These are phyloP conservation scores for Blastocrithidia nonstop DNA, from an alignment of 208 protist genomes.

Conservation along the genomic window DNA sequence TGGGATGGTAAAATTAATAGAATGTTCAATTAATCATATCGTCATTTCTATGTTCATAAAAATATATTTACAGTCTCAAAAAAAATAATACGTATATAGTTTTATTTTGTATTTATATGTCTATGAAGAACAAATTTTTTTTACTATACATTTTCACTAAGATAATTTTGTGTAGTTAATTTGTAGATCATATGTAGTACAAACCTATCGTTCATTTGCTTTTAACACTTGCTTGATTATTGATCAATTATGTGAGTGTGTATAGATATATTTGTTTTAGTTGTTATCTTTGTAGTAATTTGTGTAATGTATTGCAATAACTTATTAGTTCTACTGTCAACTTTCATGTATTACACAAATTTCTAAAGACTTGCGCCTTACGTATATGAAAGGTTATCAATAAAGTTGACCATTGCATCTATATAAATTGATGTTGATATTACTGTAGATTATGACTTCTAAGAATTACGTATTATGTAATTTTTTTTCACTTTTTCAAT, in stretches of 20 bases:
- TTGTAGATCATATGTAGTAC: too few relatives aligned
- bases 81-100: not conserved
- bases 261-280: slow-evolving; percentile 3
- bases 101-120: not conserved
- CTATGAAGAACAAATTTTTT: not conserved
- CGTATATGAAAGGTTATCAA: not conserved
- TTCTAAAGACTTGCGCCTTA: not conserved
- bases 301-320: slow-evolving; percentile 1
- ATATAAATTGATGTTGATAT: slow-evolving; percentile 1
- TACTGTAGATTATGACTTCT: slow-evolving; percentile 1
- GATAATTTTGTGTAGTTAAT: too few relatives aligned
- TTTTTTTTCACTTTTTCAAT: not conserved
- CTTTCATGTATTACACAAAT: not conserved
- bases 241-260: too few relatives aligned
- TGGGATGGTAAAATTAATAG: slow-evolving; percentile 82
- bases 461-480: slow-evolving; percentile 1
- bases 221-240: too few relatives aligned
- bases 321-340: not conserved
- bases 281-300: slow-evolving; percentile 1
- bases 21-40: slow-evolving; percentile 56
- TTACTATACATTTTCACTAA: not conserved
- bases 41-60: too few relatives aligned
- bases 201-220: too few relatives aligned
- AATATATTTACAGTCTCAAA: not conserved
- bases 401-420: not conserved